Evolutionary conservation across 2,329 filamentous ascomycete species (phyloP).

Genomic region (Coleophoma eucalyptorum): DNA sequence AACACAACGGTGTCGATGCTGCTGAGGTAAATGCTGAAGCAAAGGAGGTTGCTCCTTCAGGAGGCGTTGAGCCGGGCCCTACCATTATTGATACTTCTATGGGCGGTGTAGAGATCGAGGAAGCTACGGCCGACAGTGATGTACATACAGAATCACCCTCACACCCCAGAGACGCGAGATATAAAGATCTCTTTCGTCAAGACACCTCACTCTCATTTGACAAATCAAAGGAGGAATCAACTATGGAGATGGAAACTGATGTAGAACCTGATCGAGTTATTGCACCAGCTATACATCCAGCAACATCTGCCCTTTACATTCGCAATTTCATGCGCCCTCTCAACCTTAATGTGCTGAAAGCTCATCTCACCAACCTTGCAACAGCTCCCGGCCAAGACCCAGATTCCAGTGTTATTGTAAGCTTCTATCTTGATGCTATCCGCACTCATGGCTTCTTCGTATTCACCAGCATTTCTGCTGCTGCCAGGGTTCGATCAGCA

Average conservation of each 20-base stretch:
- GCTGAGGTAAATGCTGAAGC: constrained; percentile 9
- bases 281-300: constrained; percentile 61
- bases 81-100: constrained; percentile 13
- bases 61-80: constrained; percentile 4
- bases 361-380: constrained; percentile 68
- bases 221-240: background rate
- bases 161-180: constrained; percentile 35
- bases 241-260: constrained; percentile 7
- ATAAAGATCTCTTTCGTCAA: constrained; percentile 38
- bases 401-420: constrained; percentile 52
- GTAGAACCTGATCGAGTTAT: constrained; percentile 27
- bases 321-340: constrained; percentile 87
- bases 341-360: constrained; percentile 60
- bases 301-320: constrained; percentile 80
- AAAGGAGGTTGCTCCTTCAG: constrained; percentile 1
- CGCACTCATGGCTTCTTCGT: constrained; percentile 82
- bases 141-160: constrained; percentile 7
- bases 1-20: constrained; percentile 17
- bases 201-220: background rate
- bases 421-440: constrained; percentile 79
- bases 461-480: constrained; percentile 66
- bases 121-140: background rate
- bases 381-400: constrained; percentile 47
- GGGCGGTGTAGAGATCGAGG: constrained; percentile 11
- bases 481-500: constrained; percentile 69